Evolutionary conservation across 2,329 filamentous ascomycete species (phyloP).

Genomic region (Davidsoniella eucalypti): DNA sequence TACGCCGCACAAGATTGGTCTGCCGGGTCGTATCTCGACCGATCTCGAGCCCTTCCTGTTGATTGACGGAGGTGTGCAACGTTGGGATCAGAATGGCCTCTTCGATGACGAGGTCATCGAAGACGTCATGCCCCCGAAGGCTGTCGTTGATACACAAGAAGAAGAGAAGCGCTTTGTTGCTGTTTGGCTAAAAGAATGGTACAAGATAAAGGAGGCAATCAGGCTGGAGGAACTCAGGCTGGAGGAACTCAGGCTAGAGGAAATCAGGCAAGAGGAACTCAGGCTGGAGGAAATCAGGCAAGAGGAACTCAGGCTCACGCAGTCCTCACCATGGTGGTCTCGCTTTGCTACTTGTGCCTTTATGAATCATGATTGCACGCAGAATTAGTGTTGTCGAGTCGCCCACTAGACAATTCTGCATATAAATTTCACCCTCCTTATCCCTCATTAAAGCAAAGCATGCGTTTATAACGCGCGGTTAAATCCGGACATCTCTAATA

Average conservation of each 20-base stretch:
- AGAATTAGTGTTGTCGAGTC: too few relatives aligned
- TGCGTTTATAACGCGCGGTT: too few relatives aligned
- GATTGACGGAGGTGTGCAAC: slow-evolving; percentile 60
- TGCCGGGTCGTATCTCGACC: slow-evolving; percentile 40
- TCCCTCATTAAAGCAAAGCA: too few relatives aligned
- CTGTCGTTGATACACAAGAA: slow-evolving; percentile 42
- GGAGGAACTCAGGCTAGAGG: too few relatives aligned
- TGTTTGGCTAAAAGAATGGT: slow-evolving; percentile 44
- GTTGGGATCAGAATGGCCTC: slow-evolving; percentile 64
- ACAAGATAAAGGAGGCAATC: too few relatives aligned
- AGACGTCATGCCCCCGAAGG: slow-evolving; percentile 36
- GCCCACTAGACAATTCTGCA: too few relatives aligned
- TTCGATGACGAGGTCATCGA: slow-evolving; percentile 42
- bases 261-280: too few relatives aligned
- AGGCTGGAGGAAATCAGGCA: slow-evolving; percentile 35
- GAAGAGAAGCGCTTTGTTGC: slow-evolving; percentile 25
- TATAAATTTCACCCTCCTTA: too few relatives aligned
- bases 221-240: too few relatives aligned
- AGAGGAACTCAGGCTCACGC: slow-evolving; percentile 15
- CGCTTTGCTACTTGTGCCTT: too few relatives aligned
- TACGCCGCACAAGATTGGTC: slow-evolving; percentile 50
- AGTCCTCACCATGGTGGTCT: not conserved
- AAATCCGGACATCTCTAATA: too few relatives aligned
- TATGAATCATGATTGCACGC: too few relatives aligned
- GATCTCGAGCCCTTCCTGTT: slow-evolving; percentile 53